Evolutionary conservation across 148 eudicot genomes (phyloP).

Genomic region (Spergularia marina): DNA sequence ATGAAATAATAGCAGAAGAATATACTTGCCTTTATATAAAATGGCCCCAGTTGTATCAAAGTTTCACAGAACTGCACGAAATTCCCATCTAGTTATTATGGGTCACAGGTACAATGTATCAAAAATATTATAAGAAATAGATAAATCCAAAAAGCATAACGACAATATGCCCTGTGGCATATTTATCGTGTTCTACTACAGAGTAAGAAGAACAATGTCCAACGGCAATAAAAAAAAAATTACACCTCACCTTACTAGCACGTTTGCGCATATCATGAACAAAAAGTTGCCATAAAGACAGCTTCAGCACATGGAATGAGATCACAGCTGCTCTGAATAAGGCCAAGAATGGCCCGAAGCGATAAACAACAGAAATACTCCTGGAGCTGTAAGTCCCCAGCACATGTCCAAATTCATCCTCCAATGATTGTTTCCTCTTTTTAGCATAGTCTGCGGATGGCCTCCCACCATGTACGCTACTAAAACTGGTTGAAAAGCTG

Average conservation of each 20-base stretch:
- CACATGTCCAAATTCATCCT: conserved; percentile 75
- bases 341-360: conserved; percentile 92
- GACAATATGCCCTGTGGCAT: background rate
- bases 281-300: conserved; percentile 70
- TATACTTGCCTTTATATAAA: conserved; percentile 81
- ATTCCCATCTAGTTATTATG: conserved; percentile 13
- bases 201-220: background rate
- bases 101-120: background rate
- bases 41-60: conserved; percentile 85
- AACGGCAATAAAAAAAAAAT: background rate
- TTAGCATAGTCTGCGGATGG: conserved; percentile 92
- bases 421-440: conserved; percentile 82
- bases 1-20: conserved; percentile 7
- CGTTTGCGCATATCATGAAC: conserved; percentile 72
- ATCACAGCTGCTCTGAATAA: conserved; percentile 89
- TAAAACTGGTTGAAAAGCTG: conserved; percentile 68
- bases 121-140: background rate
- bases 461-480: conserved; percentile 89
- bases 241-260: conserved; percentile 58
- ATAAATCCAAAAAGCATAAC: background rate
- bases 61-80: conserved; percentile 88
- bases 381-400: conserved; percentile 69
- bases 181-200: background rate
- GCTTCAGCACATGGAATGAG: conserved; percentile 79
- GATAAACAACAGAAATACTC: conserved; percentile 62